Percentiles rank a stretch among this genome's conserved stretches.
Conservation (phyloP, 768 basidiomycete genomes). For the Asterophora lycoperdoides region DNA sequence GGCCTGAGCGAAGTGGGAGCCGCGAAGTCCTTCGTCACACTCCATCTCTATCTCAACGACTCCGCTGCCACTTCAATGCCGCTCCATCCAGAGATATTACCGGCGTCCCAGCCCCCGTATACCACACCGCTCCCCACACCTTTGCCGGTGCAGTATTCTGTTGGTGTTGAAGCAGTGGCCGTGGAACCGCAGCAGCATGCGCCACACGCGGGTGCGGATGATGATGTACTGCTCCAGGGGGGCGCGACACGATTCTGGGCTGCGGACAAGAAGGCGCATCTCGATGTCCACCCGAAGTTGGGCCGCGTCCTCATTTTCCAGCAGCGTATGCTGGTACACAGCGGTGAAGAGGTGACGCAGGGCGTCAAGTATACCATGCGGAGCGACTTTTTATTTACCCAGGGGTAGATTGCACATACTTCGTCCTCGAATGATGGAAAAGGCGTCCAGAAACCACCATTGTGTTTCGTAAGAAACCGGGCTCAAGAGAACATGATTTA, state of each 20-base stretch:
- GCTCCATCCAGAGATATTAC: neutral
- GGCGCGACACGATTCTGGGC: conserved; percentile 40
- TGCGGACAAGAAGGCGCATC: conserved; percentile 32
- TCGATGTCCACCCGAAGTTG: conserved; percentile 25
- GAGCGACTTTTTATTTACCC: conserved; percentile 35
- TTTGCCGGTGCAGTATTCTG: too few species aligned
- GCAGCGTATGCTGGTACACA: conserved; percentile 37
- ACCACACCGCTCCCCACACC: neutral
- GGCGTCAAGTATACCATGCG: conserved; percentile 40
- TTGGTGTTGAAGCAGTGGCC: too few species aligned
- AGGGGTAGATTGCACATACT: conserved; percentile 1
- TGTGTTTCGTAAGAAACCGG: too few species aligned
- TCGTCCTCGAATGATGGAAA: too few species aligned
- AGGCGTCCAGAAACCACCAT: too few species aligned
- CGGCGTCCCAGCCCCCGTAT: neutral
- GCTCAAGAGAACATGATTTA: too few species aligned
- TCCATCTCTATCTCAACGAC: conserved; percentile 41
- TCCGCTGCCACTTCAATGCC: conserved; percentile 13
- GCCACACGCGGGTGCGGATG: neutral
- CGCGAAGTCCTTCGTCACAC: conserved; percentile 38
- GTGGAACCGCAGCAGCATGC: neutral
- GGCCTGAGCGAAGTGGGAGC: conserved; percentile 29
- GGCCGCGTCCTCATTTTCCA: conserved; percentile 40
- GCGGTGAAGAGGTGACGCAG: conserved; percentile 33
- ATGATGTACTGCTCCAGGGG: conserved; percentile 20